These are phyloP conservation scores for Neurospora cerealis DNA, from an alignment of 495 filamentous ascomycete species.

Conservation along the genomic window DNA sequence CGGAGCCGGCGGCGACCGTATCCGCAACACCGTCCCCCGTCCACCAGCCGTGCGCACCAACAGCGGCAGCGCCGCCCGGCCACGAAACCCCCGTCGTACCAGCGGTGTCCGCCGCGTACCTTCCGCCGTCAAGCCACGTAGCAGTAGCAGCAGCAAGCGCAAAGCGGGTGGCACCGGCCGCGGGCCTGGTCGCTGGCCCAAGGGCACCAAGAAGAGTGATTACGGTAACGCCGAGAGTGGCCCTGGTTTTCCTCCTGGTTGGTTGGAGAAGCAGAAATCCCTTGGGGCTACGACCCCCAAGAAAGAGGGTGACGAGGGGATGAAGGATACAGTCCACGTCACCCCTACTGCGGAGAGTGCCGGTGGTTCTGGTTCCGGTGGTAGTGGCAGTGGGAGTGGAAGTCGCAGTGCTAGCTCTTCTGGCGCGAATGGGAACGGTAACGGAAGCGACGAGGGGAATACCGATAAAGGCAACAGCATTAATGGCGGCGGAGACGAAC, in stretches of 20 bases:
- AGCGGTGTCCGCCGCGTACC: constrained; percentile 13
- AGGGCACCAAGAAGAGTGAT: constrained; percentile 47
- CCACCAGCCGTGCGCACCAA: constrained; percentile 20
- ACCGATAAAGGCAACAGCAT: neutral
- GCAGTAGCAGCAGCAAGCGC: constrained; percentile 23
- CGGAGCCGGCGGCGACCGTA: constrained; percentile 17
- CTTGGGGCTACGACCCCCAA: constrained; percentile 10
- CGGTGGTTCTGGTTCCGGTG: neutral
- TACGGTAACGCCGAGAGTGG: constrained; percentile 47
- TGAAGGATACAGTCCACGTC: constrained; percentile 2
- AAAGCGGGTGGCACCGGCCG: constrained; percentile 45
- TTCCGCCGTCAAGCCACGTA: constrained; percentile 20
- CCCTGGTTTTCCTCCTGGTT: constrained; percentile 42
- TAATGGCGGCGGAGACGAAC: neutral
- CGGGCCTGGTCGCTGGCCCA: constrained; percentile 42
- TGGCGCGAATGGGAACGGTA: neutral
- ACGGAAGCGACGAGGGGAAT: neutral
- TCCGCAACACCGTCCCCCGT: constrained; percentile 20
- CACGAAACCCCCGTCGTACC: constrained; percentile 15
- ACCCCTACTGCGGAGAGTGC: neutral
- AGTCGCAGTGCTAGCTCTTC: neutral
- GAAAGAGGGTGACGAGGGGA: constrained; percentile 3
- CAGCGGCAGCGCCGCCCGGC: constrained; percentile 12
- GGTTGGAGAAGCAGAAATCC: constrained; percentile 26
- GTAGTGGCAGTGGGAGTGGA: neutral